Evolutionary conservation across 225 moss, liverwort and hornwort species (phyloP).

Genomic region (Thuidium tamariscinum): DNA sequence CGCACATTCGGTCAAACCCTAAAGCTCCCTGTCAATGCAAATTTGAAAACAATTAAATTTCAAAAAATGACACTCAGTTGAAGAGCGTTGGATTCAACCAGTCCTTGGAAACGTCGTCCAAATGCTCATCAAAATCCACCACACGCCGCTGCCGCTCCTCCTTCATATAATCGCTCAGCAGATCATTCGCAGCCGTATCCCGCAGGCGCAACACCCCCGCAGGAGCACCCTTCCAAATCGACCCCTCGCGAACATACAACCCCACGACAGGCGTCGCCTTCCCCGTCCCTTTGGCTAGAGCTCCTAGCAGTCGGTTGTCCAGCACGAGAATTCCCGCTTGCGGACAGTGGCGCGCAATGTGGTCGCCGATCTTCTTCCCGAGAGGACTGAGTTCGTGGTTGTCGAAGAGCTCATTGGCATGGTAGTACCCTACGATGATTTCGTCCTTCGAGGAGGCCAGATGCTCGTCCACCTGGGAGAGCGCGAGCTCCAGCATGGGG

Average conservation of each 20-base stretch:
- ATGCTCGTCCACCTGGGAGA: conserved; percentile 80
- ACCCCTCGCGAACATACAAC: conserved; percentile 57
- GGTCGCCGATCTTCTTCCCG: conserved; percentile 81
- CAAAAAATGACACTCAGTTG: not conserved
- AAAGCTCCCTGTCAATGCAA: not conserved
- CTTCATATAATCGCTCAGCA: conserved; percentile 66
- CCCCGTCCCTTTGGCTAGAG: conserved; percentile 26
- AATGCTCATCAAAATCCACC: conserved; percentile 90
- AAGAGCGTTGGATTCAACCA: conserved; percentile 51
- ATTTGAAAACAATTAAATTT: not conserved
- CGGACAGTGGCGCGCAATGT: conserved; percentile 56
- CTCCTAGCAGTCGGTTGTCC: conserved; percentile 61
- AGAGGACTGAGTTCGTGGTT: conserved; percentile 58
- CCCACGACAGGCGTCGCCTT: conserved; percentile 54
- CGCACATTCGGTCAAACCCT: not conserved
- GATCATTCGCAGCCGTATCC: conserved; percentile 57
- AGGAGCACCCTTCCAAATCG: conserved; percentile 39
- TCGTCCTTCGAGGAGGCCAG: conserved; percentile 27
- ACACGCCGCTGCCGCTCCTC: conserved; percentile 63
- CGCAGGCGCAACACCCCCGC: conserved; percentile 38
- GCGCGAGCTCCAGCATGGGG: conserved; percentile 92
- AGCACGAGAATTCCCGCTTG: conserved; percentile 65
- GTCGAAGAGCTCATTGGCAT: conserved; percentile 84
- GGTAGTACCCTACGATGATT: conserved; percentile 87
- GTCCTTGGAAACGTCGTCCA: conserved; percentile 76